Conservation (phyloP, 768 basidiomycete genomes). For the Pleurotus djamor region DNA sequence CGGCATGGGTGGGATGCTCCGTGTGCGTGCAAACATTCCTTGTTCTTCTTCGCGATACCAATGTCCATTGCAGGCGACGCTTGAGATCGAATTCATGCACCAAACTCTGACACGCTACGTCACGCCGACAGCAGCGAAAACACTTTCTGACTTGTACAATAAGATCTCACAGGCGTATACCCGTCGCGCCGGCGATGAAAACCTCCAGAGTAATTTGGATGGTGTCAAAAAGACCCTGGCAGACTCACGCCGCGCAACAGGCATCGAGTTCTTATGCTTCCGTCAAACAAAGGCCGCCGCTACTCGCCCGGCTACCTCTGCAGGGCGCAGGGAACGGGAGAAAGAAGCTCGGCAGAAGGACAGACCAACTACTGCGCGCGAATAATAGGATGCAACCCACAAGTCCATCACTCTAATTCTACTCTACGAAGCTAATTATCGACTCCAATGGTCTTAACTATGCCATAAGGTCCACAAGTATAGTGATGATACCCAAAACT, state of each 20-base stretch:
- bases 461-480: conserved; percentile 82
- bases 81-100: conserved; percentile 99
- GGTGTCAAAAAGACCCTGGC: conserved; percentile 88
- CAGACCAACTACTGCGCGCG: conserved; percentile 1
- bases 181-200: conserved; percentile 81
- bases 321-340: conserved; percentile 8
- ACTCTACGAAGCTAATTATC: not conserved
- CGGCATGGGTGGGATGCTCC: conserved; percentile 98
- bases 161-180: conserved; percentile 93
- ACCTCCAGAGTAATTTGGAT: conserved; percentile 84
- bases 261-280: conserved; percentile 95
- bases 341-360: conserved; percentile 2
- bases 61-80: conserved; percentile 70
- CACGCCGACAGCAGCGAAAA: conserved; percentile 74
- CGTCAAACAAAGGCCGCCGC: conserved; percentile 51
- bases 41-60: not conserved
- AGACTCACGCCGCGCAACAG: conserved; percentile 87
- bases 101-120: conserved; percentile 92
- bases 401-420: not conserved
- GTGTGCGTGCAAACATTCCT: conserved; percentile 48
- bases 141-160: conserved; percentile 89
- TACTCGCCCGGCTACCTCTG: not conserved
- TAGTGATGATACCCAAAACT: conserved; percentile 91
- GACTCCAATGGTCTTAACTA: conserved; percentile 14
- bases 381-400: not conserved